phyloP scores from a whole-genome alignment of 1,284 basidiomycete species.

The Ceratobasidium theobromae region DNA sequence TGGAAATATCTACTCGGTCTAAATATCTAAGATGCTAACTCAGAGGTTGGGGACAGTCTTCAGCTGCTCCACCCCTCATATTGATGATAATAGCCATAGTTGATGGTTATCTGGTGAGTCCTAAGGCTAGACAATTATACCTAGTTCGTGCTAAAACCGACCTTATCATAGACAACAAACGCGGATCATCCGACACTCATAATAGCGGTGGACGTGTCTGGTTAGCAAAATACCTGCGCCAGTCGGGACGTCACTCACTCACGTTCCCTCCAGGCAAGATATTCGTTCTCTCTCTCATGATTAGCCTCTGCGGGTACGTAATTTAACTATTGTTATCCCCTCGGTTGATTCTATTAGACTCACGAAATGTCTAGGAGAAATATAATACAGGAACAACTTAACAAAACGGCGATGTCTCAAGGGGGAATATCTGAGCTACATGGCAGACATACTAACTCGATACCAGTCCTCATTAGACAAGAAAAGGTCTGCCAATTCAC shows the following conservation, averaged over 20 bases:
- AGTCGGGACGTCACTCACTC: neutral
- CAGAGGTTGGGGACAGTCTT: neutral
- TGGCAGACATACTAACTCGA: neutral
- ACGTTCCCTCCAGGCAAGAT: neutral
- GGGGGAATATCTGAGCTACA: neutral
- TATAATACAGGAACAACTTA: neutral
- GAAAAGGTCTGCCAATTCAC: neutral
- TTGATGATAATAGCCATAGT: constrained; percentile 3
- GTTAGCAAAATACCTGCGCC: neutral
- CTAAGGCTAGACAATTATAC: neutral
- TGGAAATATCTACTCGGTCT: neutral
- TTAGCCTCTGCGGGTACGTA: neutral
- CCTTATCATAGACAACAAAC: neutral
- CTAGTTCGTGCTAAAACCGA: neutral
- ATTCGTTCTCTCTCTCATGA: constrained; percentile 13
- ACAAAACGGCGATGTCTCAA: neutral
- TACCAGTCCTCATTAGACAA: neutral
- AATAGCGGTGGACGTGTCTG: neutral
- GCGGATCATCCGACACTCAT: neutral
- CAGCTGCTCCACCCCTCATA: constrained; percentile 6
- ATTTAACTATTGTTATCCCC: neutral
- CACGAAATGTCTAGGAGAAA: neutral
- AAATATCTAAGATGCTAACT: too few relatives aligned
- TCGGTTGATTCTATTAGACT: neutral
- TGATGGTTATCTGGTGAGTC: neutral